Base-by-base conservation (phyloP, 257 asterid species). In the Plectranthus barbatus region DNA sequence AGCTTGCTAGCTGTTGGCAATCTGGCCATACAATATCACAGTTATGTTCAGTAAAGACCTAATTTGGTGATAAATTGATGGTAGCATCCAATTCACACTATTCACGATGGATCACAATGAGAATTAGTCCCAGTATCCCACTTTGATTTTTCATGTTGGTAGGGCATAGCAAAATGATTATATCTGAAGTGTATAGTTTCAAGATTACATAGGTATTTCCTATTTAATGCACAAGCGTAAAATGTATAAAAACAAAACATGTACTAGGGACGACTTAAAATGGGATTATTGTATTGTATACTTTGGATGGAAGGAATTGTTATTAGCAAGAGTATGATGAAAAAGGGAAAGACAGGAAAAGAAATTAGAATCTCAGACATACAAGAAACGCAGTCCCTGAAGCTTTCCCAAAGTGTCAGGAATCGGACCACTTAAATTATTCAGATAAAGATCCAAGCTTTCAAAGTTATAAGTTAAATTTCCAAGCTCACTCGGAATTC, bases 391-490 rank as follows among this genome's bases (percentile, higher is more conserved):
- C 52, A 91, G 74, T 67, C 50, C 81, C 78, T 74, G 83, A 80
- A 91, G 95, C 55, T 69, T 74, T 72, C 95, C 92, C 90, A 88
- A 56, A 3, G 93, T 71, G 58, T 60, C 79, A 4, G 97, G 97
- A 48, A 91, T 86, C 40, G 85, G 69, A 73, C 98, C 97, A 68
- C 7, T 79, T 62, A 91, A 77, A 51, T 0, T 47, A 74, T 91
- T 91, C 69, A 80, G 77, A 79, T 91, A 91, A 76, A 91, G 98
- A 88, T 91, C 98, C 88, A 91, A 88, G 75, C 96, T 88, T 76
- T 84, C 95, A 84, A 91, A 79, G 76, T 73, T 80, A n/a, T n/a
- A n/a, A 69, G 95, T 81, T 67, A 91, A 79, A 85, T 84, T 88
- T 64, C 97, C 95, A 26, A 91, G 82, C 73, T 91, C 98, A 56